Evolutionary conservation across 306 rosid species (phyloP), one percentile per base, ranked within the genome.

Genomic region (Begonia fuchsioides): DNA sequence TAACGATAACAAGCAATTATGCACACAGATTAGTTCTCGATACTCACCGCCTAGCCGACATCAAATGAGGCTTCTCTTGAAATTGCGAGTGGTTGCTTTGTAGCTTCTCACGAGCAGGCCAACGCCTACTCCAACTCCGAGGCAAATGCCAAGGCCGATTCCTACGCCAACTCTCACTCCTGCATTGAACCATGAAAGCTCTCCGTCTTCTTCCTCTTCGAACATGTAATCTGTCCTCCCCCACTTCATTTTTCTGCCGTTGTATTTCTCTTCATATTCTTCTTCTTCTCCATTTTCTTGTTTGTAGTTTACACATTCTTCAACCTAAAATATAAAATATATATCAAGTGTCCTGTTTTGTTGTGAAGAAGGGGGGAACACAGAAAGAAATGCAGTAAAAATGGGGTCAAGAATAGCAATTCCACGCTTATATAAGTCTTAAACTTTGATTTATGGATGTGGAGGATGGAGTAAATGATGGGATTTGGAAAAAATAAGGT

Each of bases 81-180:
- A 50, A 47, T 50, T 69, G 14, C 75, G 68, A 20, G 74, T 69
- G 17, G 75, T 62, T 3, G 65, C 54, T 62, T 65, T 68, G 52
- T 68, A 68, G 15, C 61, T 63, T 11, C 75, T 69, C 14, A 63
- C 70, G 44, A 69, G 64, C 56, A 69, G 46, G 32, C 75, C 66
- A 0, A 63, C 70, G 17, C 75, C 75, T 41, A 69, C 53, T 1
- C 75, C 75, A 6, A 69, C 6, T 50, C 75, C 75, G 11, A 69
- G 56, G 49, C 75, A 69, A 45, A 69, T 58, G 9, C 75, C 75
- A n/a, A 69, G 66, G 32, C 75, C 75, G 10, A 69, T 63, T 10
- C 75, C 75, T 2, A 69, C 75, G 2, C 75, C 75, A 39, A 69
- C 75, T 54, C 75, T 63, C 47, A 69, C 70, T 14, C 75, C 75